Evolutionary conservation across 768 basidiomycete genomes (phyloP), one percentile per base, ranked within the genome.

Genomic region (Suillus luteus): DNA sequence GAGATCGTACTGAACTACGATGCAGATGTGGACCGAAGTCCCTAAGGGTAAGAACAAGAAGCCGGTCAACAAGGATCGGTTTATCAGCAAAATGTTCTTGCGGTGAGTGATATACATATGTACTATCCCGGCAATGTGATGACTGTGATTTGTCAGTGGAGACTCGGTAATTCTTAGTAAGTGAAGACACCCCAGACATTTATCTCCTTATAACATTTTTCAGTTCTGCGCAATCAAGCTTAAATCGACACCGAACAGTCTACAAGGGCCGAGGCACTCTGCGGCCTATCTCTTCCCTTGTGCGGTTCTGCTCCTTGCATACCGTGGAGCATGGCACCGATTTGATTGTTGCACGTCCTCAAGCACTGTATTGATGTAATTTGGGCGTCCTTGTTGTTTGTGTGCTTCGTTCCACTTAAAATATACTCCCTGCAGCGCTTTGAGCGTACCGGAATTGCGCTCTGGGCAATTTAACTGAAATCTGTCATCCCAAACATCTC

Each of bases 21-120:
- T 64, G 40, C 66, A 99, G 95, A 99, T 99, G 96, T 99, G 97
- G 97, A 98, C 96, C 24, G 97, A 99, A 76, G 77, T 89, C 55
- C 97, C 97, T 22, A 99, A 98, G 78, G 95, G 95, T 46, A 99
- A 99, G 81, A 95, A 95, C 74, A 98, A 97, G 82, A 99, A 98
- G 74, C 93, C 97, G 8, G 89, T 99, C 62, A 99, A 99, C 83
- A 99, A 99, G 79, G 97, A 99, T 78, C 86, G 97, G 55, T 99
- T 99, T 81, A 96, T 99, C 76, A 96, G 95, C 76, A 99, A 99
- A 81, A 96, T 99, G 95, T 99, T 96, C 79, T 79, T 99, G 66
- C 85, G 94, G 92, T 91, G 71, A 59, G 87, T 76, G 43, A 27
- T 58, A 12, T 27, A 52, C 40, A 49, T 52, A 54, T 54, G 46